Base-by-base conservation (phyloP, 2,329 filamentous ascomycete species). In the Eutypa lata region DNA sequence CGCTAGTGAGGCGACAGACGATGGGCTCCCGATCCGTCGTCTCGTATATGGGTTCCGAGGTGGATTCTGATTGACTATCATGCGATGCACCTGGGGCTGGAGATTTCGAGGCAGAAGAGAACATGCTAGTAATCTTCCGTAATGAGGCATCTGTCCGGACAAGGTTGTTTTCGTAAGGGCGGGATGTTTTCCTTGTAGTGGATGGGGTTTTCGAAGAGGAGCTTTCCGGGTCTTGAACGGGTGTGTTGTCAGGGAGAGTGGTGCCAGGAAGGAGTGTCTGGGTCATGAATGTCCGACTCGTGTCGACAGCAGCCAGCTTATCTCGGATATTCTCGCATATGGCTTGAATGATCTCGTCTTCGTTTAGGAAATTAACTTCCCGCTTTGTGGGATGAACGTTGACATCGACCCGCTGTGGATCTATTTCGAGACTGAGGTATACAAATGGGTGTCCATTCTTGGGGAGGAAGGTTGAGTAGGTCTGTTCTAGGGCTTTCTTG, bases 301-400 rank as follows among this genome's bases (percentile, higher is more conserved):
- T 92, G 68, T 99, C 94, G 7, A 97, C 92, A 48, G 88, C 87
- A 11, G 91, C 88, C 3, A 99, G 80, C 60, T 88, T 88, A 8
- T 83, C 79, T 49, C 89, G 83, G 21, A 99, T 88, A 50, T 89
- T 83, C 55, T 87, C 83, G 72, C 92, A 97, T 4, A 99, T 86
- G 14, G 83, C 81, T 58, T 94, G 89, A 46, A 94, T 88, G 45
- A 99, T 96, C 62, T 99, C 94, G 58, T 99, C 94, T 68, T 99
- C 94, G 56, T 97, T 96, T 21, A 99, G 78, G 63, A 99, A 97
- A 65, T 97, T 94, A 19, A 99, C 94, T 67, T 99, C 93, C 48
- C 91, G 82, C 70, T 99, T 99, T 0, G 94, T 99, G 0, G 94
- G 94, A 69, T 99, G 94, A 1, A 99, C 89, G 62, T 99, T 99